Conservation (phyloP, 495 filamentous ascomycete species). For the Penicillium verhagenii region DNA sequence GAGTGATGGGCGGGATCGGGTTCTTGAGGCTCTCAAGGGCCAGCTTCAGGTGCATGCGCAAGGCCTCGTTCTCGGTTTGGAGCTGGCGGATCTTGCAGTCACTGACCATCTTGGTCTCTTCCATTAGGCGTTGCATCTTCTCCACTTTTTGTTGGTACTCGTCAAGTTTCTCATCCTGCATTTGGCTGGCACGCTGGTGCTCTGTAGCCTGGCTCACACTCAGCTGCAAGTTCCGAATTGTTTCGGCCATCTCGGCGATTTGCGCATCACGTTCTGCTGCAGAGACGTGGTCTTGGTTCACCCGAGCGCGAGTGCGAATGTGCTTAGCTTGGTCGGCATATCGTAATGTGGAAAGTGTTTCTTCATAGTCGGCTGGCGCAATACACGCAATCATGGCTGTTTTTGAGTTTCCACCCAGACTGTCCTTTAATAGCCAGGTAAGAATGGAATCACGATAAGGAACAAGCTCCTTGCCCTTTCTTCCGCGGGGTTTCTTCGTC, state of each 20-base stretch:
- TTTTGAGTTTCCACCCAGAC: conserved; percentile 91
- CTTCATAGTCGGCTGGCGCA: conserved; percentile 91
- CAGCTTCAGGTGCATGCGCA: conserved; percentile 80
- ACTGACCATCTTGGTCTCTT: conserved; percentile 80
- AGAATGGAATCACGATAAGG: conserved; percentile 95
- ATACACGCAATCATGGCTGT: conserved; percentile 99
- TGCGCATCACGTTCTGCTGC: conserved; percentile 89
- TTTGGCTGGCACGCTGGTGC: conserved; percentile 49
- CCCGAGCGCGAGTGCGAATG: conserved; percentile 93
- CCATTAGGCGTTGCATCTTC: conserved; percentile 89
- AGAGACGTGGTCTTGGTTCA: conserved; percentile 89
- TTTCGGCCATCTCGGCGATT: conserved; percentile 90
- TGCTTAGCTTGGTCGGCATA: conserved; percentile 98
- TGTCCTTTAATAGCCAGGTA: conserved; percentile 97
- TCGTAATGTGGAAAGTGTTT: conserved; percentile 91
- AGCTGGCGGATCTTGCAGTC: conserved; percentile 89
- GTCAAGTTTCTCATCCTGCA: conserved; percentile 73
- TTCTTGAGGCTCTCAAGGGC: conserved; percentile 85
- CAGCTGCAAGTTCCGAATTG: conserved; percentile 80
- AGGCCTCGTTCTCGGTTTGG: conserved; percentile 83
- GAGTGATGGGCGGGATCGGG: conserved; percentile 60
- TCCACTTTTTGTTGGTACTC: conserved; percentile 87
- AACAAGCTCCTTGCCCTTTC: conserved; percentile 67
- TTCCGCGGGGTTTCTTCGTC: conserved; percentile 59
- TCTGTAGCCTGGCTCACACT: conserved; percentile 56